Base-by-base conservation (phyloP, 192 early-diverging fungal species). In the Backusella sp. region DNA sequence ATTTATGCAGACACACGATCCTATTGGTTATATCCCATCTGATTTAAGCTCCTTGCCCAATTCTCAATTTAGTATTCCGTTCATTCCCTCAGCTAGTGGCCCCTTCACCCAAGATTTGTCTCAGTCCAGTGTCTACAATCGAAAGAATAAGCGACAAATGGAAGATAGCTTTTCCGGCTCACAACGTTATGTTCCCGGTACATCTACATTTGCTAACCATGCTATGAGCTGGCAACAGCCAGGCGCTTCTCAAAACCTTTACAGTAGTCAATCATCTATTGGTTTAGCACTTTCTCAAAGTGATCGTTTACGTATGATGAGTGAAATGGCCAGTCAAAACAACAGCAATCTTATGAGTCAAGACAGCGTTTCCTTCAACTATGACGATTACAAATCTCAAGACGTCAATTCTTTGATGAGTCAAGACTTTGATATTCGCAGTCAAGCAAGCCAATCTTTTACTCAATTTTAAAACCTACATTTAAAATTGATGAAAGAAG, bases 61-160 rank as follows among this genome's bases (percentile, higher is more conserved):
- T 52, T 82, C 86, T 39, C 76, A 87, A 80, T 79, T 84, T 59
- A 86, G 72, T 72, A 87, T 83, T 72, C 89, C 86, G 4, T 79
- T 85, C 32, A 80, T 87, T 32, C 78, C 87, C n/a, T 85, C 87
- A 12, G 85, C 89, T 19, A 86, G 84, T 73, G 86, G 84, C 2
- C 89, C 89, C 4, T 88, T 90, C 70, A 88, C 89, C 4, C 89
- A 90, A 73, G 89, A 90, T 76, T 74, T 90, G 49, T 90, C 89
- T 0, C 89, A 90, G 71, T 77, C 82, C 1, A 86, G 85, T 65
- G 78, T 83, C 28, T 85, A 84, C 39, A 82, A 83, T 15, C 82
- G 89, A 28, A 90, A 88, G 79, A 87, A 72, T 37, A 73, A 75
- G 6, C 79, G 70, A 65, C 72, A 75, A 49, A 42, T 53, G 28